Conservation (phyloP, 768 basidiomycete species). For the Tubosaeta brunneosetosa region DNA sequence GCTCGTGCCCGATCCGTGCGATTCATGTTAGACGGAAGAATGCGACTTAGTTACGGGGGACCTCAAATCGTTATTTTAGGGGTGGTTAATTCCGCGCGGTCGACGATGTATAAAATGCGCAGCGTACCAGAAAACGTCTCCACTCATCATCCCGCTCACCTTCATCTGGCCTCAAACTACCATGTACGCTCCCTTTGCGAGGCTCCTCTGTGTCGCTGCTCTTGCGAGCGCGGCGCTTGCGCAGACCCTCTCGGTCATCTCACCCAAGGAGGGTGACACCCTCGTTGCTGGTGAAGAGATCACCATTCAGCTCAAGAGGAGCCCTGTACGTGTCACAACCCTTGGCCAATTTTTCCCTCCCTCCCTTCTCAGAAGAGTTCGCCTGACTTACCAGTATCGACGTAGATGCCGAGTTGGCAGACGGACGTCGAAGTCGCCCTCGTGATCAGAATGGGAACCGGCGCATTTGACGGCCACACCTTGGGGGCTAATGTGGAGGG, state of each 20-base stretch:
- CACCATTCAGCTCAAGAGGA: conserved; percentile 34
- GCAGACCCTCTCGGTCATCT: conserved; percentile 36
- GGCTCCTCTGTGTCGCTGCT: conserved; percentile 5
- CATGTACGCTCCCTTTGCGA: conserved; percentile 10
- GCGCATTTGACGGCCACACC: not conserved
- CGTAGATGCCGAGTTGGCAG: not conserved
- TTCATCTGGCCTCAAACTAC: not conserved
- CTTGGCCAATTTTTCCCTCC: not conserved
- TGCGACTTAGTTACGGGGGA: not conserved
- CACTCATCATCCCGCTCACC: not conserved
- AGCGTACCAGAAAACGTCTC: not conserved
- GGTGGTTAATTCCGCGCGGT: not conserved
- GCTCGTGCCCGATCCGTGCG: too few species aligned
- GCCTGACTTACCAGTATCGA: not conserved
- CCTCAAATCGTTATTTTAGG: not conserved
- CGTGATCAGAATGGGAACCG: not conserved
- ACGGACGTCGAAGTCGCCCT: conserved; percentile 3
- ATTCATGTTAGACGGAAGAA: too few species aligned
- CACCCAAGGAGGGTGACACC: conserved; percentile 30
- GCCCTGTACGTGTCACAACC: conserved; percentile 32
- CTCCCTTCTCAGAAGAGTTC: too few species aligned
- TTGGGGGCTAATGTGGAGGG: conserved; percentile 5
- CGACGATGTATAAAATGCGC: not conserved
- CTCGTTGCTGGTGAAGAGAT: conserved; percentile 33
- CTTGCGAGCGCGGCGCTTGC: conserved; percentile 30